These are phyloP conservation scores for Xylariomycetidae sp. DNA, from an alignment of 2,329 filamentous ascomycete species.

Conservation along the genomic window DNA sequence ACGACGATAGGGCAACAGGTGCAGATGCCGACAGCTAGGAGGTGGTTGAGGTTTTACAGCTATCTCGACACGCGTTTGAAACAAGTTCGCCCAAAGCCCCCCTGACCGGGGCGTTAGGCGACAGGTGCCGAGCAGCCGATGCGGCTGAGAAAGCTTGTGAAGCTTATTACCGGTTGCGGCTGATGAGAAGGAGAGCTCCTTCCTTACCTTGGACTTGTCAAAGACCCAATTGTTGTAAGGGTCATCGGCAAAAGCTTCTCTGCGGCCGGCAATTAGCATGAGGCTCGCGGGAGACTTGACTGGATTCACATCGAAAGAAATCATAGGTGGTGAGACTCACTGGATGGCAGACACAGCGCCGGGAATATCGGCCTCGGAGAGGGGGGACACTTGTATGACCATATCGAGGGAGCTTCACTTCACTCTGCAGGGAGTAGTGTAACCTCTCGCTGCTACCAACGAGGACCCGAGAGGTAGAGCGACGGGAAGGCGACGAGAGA, in stretches of 20 bases:
- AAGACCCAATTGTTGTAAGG: conserved; percentile 30
- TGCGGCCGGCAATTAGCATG: conserved; percentile 7
- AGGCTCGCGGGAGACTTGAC: too few species aligned
- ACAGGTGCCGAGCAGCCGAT: conserved; percentile 10
- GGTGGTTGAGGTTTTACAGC: too few species aligned
- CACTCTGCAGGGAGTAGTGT: too few species aligned
- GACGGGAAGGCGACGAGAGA: too few species aligned
- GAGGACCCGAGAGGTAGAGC: too few species aligned
- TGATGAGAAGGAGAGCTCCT: neutral
- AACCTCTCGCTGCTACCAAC: too few species aligned
- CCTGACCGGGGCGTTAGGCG: conserved; percentile 6
- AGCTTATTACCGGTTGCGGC: too few species aligned
- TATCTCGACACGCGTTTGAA: too few species aligned
- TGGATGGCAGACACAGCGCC: conserved; percentile 26
- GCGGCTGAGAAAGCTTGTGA: too few species aligned
- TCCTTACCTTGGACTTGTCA: conserved; percentile 23
- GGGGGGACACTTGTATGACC: conserved; percentile 20
- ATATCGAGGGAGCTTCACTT: conserved; percentile 11
- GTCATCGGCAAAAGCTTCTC: conserved; percentile 27
- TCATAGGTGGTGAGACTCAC: conserved; percentile 19
- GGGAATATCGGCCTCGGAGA: conserved; percentile 25
- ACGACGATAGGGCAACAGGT: too few species aligned
- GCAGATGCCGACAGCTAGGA: too few species aligned
- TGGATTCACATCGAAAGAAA: conserved; percentile 1
- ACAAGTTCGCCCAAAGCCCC: conserved; percentile 5